Percentiles rank a stretch among this genome's conserved stretches.
Evolutionary conservation across 148 eudicot genomes (phyloP).

Genomic region (Fallopia convolvulus): DNA sequence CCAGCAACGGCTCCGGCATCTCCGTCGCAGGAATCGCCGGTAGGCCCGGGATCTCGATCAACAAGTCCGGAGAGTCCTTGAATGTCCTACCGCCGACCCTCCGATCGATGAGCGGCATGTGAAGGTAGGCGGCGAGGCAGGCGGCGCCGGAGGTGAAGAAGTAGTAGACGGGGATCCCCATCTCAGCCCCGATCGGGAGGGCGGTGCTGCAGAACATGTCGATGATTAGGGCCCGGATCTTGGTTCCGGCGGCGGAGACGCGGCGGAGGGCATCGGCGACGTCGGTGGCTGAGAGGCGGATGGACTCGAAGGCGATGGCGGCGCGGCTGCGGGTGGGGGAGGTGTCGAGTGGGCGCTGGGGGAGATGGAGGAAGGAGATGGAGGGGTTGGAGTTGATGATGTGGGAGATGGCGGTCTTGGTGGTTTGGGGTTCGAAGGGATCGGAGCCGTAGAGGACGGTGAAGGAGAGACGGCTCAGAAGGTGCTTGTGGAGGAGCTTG

Average conservation of each 20-base stretch:
- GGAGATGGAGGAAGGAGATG: conserved; percentile 23
- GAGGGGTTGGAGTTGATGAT: conserved; percentile 18
- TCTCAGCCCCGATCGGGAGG: conserved; percentile 14
- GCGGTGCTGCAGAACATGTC: conserved; percentile 37
- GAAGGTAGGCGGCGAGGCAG: conserved; percentile 21
- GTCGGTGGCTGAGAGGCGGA: conserved; percentile 20
- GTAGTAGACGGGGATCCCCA: conserved; percentile 27
- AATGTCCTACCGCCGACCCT: conserved; percentile 6
- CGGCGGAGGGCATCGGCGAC: conserved; percentile 21
- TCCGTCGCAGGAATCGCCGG: conserved; percentile 29
- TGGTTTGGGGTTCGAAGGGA: conserved; percentile 16
- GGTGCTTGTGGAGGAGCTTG: conserved; percentile 27
- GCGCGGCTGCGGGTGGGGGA: conserved; percentile 12
- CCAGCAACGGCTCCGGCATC: conserved; percentile 16
- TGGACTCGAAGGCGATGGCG: conserved; percentile 19
- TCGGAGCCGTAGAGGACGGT: conserved; percentile 22
- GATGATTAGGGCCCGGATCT: conserved; percentile 21
- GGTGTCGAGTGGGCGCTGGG: neutral
- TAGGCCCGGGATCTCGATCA: conserved; percentile 25
- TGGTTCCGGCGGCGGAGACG: conserved; percentile 13
- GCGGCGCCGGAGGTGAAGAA: conserved; percentile 30
- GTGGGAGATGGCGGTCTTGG: conserved; percentile 15
- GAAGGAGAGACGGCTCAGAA: conserved; percentile 12
- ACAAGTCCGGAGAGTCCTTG: conserved; percentile 13
- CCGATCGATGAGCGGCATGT: conserved; percentile 23